Evolutionary conservation across 305 asterid genomes (phyloP), one percentile per base, ranked within the genome.

Genomic region (Rubia peregrina): DNA sequence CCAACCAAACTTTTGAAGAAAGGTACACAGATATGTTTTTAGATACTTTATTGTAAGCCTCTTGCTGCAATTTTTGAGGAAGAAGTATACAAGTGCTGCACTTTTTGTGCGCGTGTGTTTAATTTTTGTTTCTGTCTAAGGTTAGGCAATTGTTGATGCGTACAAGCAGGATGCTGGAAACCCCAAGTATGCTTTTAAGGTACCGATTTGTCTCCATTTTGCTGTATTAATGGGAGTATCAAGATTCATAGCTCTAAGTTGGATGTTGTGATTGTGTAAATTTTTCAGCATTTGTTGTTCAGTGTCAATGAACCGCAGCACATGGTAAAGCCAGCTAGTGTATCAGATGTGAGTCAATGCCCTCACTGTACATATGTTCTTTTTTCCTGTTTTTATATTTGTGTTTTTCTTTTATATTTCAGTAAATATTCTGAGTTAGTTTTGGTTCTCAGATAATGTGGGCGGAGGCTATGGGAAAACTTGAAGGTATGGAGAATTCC

Each of bases 381-480:
- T 9, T 6, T 4, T 61, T 74, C 21, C 49, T 19, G 42, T 61
- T 76, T 75, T 71, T 19, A 60, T 60, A 53, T 61, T 43, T 65
- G 56, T 24, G 62, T 71, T 60, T 24, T 30, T 76, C 17, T 60
- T 72, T 49, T 72, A 17, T 73, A 74, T 63, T 77, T 76, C 55
- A 26, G 73, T 78, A 71, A 74, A 73, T 81, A 67, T 46, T 71
- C 70, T 77, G 71, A 83, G 75, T 74, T 81, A 80, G 85, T 86
- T 88, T 83, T 74, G 70, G 68, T 79, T 85, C 68, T 73, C 83
- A 94, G 99, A 81, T 94, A 77, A 89, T 91, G 99, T 91, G 98
- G 98, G 95, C 97, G 61, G 99, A 95, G 79, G 96, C 97, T 69
- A 85, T 91, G 83, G 97, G 90, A 51, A 95, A 91, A 81, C 91